A percentile compares a stretch with the other conserved stretches of the same genome.
Conservation (phyloP, 176 grass and related monocot species). For the Chloris gayana region DNA sequence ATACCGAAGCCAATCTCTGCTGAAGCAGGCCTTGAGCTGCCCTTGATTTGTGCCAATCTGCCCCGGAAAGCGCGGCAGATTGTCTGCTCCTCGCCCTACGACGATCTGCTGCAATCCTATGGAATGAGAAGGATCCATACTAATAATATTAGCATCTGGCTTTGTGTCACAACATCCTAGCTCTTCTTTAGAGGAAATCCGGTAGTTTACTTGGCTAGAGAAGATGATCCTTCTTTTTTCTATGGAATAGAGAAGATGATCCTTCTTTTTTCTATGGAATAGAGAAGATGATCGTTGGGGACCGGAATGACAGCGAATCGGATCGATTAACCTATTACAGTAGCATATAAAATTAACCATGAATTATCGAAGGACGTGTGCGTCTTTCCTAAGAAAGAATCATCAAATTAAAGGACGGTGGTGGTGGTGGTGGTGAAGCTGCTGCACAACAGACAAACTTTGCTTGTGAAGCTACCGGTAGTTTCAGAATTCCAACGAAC, state of each 20-base stretch:
- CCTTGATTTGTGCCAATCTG: constrained; percentile 59
- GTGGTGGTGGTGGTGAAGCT: too few relatives aligned
- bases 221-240: constrained; percentile 14
- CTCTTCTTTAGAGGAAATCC: constrained; percentile 51
- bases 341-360: not conserved
- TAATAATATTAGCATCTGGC: constrained; percentile 36
- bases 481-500: constrained; percentile 41
- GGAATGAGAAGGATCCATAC: constrained; percentile 58
- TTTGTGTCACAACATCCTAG: constrained; percentile 47
- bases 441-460: constrained; percentile 36
- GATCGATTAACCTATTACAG: constrained; percentile 2
- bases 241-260: constrained; percentile 8
- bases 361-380: not conserved
- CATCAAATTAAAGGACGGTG: not conserved
- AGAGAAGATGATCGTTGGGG: constrained; percentile 34
- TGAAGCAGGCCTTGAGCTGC: not conserved
- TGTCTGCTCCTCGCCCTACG: not conserved
- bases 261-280: not conserved
- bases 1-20: not conserved
- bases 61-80: constrained; percentile 50
- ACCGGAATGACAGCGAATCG: constrained; percentile 30
- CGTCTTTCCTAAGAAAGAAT: constrained; percentile 10
- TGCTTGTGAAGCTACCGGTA: constrained; percentile 31
- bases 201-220: constrained; percentile 49
- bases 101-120: constrained; percentile 23